These are phyloP conservation scores for Talaromyces adpressus DNA, from an alignment of 495 filamentous ascomycete genomes.

Conservation along the genomic window DNA sequence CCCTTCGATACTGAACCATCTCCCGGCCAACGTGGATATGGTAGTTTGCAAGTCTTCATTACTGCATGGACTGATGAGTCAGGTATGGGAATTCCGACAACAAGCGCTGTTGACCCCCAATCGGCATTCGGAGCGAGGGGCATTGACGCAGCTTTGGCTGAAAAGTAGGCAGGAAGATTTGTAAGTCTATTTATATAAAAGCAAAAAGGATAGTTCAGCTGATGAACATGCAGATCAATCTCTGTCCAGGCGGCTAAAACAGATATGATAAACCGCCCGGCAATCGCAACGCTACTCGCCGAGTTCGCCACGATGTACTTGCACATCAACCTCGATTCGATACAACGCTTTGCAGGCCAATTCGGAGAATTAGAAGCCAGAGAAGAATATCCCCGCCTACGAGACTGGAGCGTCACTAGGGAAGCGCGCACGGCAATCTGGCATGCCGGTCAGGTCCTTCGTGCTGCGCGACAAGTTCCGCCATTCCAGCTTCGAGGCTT, in stretches of 20 bases:
- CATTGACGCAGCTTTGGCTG: slow-evolving; percentile 18
- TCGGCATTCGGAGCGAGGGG: slow-evolving; percentile 5
- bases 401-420: slow-evolving; percentile 40
- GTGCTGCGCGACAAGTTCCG: slow-evolving; percentile 39
- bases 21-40: slow-evolving; percentile 29
- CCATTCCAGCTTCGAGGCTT: slow-evolving; percentile 46
- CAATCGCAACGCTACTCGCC: slow-evolving; percentile 29
- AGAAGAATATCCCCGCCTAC: slow-evolving; percentile 39
- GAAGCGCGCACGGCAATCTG: slow-evolving; percentile 47
- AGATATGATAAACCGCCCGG: slow-evolving; percentile 2
- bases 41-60: slow-evolving; percentile 41
- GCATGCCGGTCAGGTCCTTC: slow-evolving; percentile 53
- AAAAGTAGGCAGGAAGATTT: slow-evolving; percentile 23
- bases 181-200: not conserved
- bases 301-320: slow-evolving; percentile 50
- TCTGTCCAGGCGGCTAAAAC: not conserved
- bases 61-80: slow-evolving; percentile 17
- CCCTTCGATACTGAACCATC: slow-evolving; percentile 9
- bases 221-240: not conserved
- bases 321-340: slow-evolving; percentile 50
- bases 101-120: slow-evolving; percentile 14
- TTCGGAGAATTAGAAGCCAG: slow-evolving; percentile 50
- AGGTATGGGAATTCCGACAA: slow-evolving; percentile 21
- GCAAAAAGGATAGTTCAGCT: not conserved
- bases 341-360: slow-evolving; percentile 54